Evolutionary conservation across 2,329 filamentous ascomycete species (phyloP).

Genomic region (Xylariaceae sp.): DNA sequence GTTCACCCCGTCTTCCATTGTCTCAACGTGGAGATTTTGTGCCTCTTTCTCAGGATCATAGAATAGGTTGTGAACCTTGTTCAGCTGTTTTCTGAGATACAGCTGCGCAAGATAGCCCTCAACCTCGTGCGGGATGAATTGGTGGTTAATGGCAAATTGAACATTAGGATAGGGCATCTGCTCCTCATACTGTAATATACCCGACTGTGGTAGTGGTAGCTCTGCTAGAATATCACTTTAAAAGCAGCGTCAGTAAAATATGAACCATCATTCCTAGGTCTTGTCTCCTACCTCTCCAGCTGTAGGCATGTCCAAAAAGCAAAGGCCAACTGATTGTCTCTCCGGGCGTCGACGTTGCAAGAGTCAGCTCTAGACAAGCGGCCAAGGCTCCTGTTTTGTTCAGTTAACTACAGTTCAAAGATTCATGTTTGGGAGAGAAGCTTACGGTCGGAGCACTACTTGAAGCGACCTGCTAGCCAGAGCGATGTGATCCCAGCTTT

Average conservation of each 20-base stretch:
- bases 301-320: constrained; percentile 94
- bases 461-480: constrained; percentile 57
- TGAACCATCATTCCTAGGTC: too few species aligned
- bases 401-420: constrained; percentile 5
- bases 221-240: constrained; percentile 88
- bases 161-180: constrained; percentile 65
- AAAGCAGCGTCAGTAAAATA: constrained; percentile 21
- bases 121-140: constrained; percentile 46
- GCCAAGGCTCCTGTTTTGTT: constrained; percentile 41
- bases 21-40: constrained; percentile 13
- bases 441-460: constrained; percentile 71
- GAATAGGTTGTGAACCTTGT: constrained; percentile 56
- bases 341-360: constrained; percentile 35
- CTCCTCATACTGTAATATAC: constrained; percentile 57
- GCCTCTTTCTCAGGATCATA: constrained; percentile 41
- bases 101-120: constrained; percentile 61
- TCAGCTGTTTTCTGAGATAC: constrained; percentile 61
- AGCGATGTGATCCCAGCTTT: constrained; percentile 67
- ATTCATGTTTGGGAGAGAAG: constrained; percentile 22
- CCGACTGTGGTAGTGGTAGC: constrained; percentile 60
- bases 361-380: constrained; percentile 39
- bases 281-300: constrained; percentile 78
- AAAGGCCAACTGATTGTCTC: constrained; percentile 65
- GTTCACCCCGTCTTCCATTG: constrained; percentile 38
- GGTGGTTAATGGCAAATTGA: constrained; percentile 39